Percentiles rank a stretch among this genome's conserved stretches.
These are phyloP conservation scores for Favolaschia claudopus DNA, from an alignment of 768 basidiomycete genomes.

Conservation along the genomic window DNA sequence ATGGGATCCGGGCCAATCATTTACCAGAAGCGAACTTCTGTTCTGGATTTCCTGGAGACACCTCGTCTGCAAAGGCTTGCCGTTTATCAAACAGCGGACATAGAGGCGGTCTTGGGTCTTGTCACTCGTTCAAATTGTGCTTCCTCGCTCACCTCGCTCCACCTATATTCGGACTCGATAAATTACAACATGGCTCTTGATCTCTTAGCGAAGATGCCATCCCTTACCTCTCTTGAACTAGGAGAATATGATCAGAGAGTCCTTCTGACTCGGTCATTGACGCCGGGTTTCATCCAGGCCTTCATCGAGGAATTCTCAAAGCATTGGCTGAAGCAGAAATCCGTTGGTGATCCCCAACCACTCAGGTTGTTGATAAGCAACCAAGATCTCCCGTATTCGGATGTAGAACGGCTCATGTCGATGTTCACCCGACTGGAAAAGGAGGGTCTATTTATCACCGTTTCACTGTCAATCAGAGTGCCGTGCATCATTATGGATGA, in stretches of 20 bases:
- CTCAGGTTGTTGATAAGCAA: not conserved
- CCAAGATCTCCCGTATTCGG: not conserved
- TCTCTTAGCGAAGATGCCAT: not conserved
- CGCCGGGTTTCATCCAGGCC: not conserved
- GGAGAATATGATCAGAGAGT: too few relatives aligned
- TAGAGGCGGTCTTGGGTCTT: not conserved
- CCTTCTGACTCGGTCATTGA: not conserved
- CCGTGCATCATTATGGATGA: too few relatives aligned
- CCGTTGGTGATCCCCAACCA: not conserved
- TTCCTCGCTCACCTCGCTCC: not conserved
- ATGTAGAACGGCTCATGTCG: too few relatives aligned
- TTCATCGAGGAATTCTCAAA: too few relatives aligned
- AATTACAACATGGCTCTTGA: not conserved
- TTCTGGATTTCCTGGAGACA: constrained; percentile 2
- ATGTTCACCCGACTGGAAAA: not conserved
- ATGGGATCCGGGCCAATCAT: not conserved
- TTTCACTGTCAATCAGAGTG: too few relatives aligned
- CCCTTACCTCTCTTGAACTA: not conserved
- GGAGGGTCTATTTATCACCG: not conserved
- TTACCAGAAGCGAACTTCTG: not conserved
- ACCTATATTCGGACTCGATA: not conserved
- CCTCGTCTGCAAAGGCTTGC: not conserved
- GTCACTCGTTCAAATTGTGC: constrained; percentile 10
- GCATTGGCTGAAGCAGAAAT: not conserved
- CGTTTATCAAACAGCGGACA: not conserved